A percentile compares a stretch with the other conserved stretches of the same genome.
phyloP scores from a whole-genome alignment of 768 basidiomycete species.

The Leccinum olivaceopallidum region DNA sequence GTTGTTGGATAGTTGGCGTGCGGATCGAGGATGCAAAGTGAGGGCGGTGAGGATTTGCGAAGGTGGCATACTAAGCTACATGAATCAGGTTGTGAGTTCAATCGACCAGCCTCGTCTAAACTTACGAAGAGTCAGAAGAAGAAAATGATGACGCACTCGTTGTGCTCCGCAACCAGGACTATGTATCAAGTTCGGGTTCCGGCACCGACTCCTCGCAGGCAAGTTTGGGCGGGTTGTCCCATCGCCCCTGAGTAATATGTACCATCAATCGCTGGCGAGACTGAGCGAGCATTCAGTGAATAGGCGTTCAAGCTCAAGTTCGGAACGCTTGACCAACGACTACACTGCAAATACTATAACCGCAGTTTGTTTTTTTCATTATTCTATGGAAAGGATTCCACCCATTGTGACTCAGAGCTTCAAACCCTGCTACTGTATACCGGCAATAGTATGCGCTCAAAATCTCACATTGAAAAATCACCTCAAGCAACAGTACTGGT shows the following conservation, averaged over 20 bases:
- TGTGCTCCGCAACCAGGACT: not conserved
- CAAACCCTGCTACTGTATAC: no score
- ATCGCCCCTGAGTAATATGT: not conserved
- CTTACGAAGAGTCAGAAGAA: not conserved
- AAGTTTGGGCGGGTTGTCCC: not conserved
- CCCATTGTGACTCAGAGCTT: no score
- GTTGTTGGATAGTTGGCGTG: slow-evolving; percentile 17
- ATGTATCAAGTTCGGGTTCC: no score
- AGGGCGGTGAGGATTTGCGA: slow-evolving; percentile 16
- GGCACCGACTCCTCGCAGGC: not conserved
- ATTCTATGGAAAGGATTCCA: no score
- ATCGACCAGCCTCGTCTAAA: not conserved
- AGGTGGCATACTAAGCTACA: not conserved
- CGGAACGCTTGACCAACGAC: no score
- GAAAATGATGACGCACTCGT: not conserved
- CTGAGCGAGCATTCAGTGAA: no score
- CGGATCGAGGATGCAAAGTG: slow-evolving; percentile 20
- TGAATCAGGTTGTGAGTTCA: not conserved
- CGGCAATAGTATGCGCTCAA: not conserved
- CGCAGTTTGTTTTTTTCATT: no score
- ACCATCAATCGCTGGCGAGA: no score
- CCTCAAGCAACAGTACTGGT: no score
- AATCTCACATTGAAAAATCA: not conserved
- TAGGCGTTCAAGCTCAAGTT: no score
- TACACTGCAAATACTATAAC: no score